Evolutionary conservation across 2,329 filamentous ascomycete species (phyloP).

Genomic region (Pezicula carpinea): DNA sequence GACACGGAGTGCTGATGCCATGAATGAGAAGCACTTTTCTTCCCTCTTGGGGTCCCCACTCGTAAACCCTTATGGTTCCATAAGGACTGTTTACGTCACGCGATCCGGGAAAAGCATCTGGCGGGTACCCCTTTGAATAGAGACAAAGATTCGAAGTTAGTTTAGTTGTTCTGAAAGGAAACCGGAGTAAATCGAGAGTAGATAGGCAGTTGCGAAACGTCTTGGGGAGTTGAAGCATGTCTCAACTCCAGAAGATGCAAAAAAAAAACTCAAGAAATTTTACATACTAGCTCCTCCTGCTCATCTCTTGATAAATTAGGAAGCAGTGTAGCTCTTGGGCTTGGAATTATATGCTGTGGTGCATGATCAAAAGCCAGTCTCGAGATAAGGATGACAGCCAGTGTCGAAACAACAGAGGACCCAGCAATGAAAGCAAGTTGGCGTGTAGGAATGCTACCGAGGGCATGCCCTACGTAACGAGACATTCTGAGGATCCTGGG

Average conservation of each 20-base stretch:
- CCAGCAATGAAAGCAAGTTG: neutral
- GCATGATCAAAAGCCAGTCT: constrained; percentile 6
- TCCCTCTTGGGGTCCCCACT: constrained; percentile 71
- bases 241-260: too few relatives aligned
- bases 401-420: constrained; percentile 16
- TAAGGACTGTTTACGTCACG: constrained; percentile 67
- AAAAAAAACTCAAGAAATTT: too few relatives aligned
- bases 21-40: constrained; percentile 72
- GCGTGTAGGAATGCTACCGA: neutral
- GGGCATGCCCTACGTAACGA: neutral
- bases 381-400: constrained; percentile 10
- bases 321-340: constrained; percentile 19
- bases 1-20: constrained; percentile 74
- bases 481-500: neutral
- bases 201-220: too few relatives aligned
- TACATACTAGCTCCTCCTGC: constrained; percentile 35
- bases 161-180: too few relatives aligned
- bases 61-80: constrained; percentile 69
- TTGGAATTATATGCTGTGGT: constrained; percentile 13
- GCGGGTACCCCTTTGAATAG: constrained; percentile 48
- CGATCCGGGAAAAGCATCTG: constrained; percentile 63
- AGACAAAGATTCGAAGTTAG: too few relatives aligned
- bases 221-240: too few relatives aligned
- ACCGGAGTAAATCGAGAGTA: too few relatives aligned
- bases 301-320: constrained; percentile 24